A percentile compares a stretch with the other conserved stretches of the same genome.
phyloP scores from a whole-genome alignment of 2,329 filamentous ascomycete genomes.

The Aspergillus hortae region DNA sequence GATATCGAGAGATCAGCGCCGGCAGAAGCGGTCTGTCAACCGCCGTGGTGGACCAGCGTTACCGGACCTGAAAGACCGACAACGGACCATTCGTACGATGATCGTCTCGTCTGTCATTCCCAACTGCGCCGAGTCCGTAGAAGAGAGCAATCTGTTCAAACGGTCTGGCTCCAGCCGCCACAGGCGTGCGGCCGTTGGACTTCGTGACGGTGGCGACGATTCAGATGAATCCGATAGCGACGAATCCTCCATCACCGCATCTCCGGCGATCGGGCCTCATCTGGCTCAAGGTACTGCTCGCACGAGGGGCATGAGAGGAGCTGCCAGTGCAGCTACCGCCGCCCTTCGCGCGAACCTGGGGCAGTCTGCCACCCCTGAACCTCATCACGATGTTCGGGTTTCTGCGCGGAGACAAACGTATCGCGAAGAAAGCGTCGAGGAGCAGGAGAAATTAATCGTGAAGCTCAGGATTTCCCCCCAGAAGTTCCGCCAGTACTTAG shows the following conservation, averaged over 20 bases:
- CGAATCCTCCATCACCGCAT: constrained; percentile 72
- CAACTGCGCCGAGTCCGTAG: constrained; percentile 73
- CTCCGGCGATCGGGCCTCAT: constrained; percentile 72
- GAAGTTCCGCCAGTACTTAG: constrained; percentile 65
- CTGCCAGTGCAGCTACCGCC: constrained; percentile 79
- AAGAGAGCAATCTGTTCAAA: constrained; percentile 86
- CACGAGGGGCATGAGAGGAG: constrained; percentile 83
- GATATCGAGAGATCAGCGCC: constrained; percentile 86
- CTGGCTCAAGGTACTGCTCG: constrained; percentile 69
- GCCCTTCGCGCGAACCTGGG: constrained; percentile 72
- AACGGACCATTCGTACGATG: constrained; percentile 86
- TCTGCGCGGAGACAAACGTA: constrained; percentile 62
- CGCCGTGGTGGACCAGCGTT: constrained; percentile 85
- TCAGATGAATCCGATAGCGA: constrained; percentile 93
- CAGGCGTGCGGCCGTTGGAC: constrained; percentile 55
- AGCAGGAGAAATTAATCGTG: constrained; percentile 66
- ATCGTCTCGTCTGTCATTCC: constrained; percentile 91
- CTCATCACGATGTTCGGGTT: constrained; percentile 66
- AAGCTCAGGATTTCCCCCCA: constrained; percentile 71
- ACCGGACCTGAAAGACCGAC: constrained; percentile 93
- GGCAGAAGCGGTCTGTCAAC: constrained; percentile 94
- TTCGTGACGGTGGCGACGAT: constrained; percentile 63
- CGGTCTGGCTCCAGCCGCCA: constrained; percentile 61
- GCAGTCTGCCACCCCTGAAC: constrained; percentile 87
- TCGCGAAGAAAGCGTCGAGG: constrained; percentile 75